phyloP scores from a whole-genome alignment of 163 green algal species.

The Scenedesmus sp. region DNA sequence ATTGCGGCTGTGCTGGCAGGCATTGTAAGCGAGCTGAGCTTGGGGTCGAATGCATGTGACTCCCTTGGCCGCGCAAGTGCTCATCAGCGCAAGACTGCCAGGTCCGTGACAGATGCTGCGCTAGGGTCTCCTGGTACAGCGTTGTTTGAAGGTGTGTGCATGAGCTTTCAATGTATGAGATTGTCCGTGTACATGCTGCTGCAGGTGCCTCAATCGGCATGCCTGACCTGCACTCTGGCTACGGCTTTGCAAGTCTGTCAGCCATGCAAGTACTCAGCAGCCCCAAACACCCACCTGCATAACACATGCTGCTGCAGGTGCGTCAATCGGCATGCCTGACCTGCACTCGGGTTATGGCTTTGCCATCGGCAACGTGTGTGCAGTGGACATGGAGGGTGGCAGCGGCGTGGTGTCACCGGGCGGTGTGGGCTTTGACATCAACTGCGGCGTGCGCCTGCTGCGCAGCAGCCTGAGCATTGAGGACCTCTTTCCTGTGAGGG shows the following conservation, averaged over 20 bases:
- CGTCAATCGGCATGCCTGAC: slow-evolving; percentile 77
- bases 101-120: no score
- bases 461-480: slow-evolving; percentile 70
- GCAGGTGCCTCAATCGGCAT: slow-evolving; percentile 55
- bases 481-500: slow-evolving; percentile 58
- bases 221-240: slow-evolving; percentile 92
- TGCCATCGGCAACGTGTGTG: slow-evolving; percentile 95
- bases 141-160: no score
- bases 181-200: slow-evolving; percentile 11
- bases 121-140: no score
- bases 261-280: slow-evolving; percentile 50
- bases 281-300: slow-evolving; percentile 70
- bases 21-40: no score
- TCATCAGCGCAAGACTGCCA: no score
- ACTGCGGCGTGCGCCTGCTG: slow-evolving; percentile 85
- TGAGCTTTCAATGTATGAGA: no score
- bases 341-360: slow-evolving; percentile 96
- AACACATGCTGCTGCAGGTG: neutral
- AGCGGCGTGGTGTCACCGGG: slow-evolving; percentile 89
- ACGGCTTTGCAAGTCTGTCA: slow-evolving; percentile 85
- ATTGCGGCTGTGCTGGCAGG: no score
- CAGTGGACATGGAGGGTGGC: slow-evolving; percentile 89
- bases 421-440: slow-evolving; percentile 94
- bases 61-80: no score
- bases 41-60: no score